These are phyloP conservation scores for Zymoseptoria tritici DNA, from an alignment of 2,329 filamentous ascomycete genomes.

Conservation along the genomic window DNA sequence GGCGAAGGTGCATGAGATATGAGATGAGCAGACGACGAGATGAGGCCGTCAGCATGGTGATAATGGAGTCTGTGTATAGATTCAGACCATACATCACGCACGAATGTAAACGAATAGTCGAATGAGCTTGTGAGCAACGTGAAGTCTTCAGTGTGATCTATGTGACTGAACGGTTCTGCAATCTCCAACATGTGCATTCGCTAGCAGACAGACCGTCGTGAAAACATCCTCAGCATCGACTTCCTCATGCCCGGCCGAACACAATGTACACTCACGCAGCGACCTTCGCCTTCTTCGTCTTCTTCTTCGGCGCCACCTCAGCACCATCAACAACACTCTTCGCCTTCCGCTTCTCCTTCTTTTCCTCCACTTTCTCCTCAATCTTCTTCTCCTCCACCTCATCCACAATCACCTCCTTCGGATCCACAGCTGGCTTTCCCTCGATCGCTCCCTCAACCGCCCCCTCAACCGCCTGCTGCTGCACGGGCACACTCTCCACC, in stretches of 20 bases:
- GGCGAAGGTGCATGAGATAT: not conserved
- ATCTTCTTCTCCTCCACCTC: constrained; percentile 19
- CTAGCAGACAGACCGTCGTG: too few relatives aligned
- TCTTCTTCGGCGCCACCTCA: constrained; percentile 11
- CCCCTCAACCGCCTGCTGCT: constrained; percentile 29
- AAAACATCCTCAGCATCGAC: too few relatives aligned
- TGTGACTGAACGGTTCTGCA: too few relatives aligned
- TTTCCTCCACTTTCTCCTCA: constrained; percentile 6
- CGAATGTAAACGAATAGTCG: not conserved
- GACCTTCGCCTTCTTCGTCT: constrained; percentile 9
- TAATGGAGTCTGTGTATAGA: not conserved
- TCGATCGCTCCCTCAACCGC: constrained; percentile 23
- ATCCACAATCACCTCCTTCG: constrained; percentile 27
- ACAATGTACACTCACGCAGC: not conserved
- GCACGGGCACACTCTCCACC: constrained; percentile 47
- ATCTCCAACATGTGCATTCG: too few relatives aligned
- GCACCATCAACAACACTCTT: constrained; percentile 7
- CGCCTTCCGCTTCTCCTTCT: constrained; percentile 15
- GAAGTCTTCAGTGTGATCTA: not conserved
- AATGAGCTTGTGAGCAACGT: not conserved
- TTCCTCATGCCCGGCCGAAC: too few relatives aligned
- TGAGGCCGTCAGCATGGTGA: not conserved
- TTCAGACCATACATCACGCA: not conserved
- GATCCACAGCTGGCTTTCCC: constrained; percentile 4
- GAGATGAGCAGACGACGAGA: not conserved